Conservation (phyloP, 768 basidiomycete species). For the Lactarius sanguifluus region DNA sequence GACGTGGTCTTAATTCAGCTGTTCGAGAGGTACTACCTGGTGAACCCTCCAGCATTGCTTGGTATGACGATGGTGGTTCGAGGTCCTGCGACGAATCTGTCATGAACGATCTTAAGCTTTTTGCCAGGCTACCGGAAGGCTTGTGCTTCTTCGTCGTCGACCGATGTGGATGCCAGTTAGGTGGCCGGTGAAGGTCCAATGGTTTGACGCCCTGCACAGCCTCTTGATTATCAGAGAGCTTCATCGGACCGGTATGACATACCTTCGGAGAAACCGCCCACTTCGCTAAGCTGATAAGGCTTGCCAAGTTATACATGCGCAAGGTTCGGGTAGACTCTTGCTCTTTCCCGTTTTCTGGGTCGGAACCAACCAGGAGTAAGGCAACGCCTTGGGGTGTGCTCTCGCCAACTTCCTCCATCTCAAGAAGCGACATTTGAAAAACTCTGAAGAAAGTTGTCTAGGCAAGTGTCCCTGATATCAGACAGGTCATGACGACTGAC, state of each 20-base stretch:
- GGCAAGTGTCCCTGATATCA: neutral
- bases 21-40: neutral
- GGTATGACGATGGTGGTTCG: slow-evolving; percentile 29
- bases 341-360: slow-evolving; percentile 53
- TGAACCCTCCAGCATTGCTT: neutral
- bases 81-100: slow-evolving; percentile 41
- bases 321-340: slow-evolving; percentile 55
- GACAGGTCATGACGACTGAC: slow-evolving; percentile 42
- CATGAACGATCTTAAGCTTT: slow-evolving; percentile 61
- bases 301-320: slow-evolving; percentile 82
- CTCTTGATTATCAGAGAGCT: slow-evolving; percentile 1
- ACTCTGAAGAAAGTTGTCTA: slow-evolving; percentile 47
- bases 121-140: slow-evolving; percentile 57
- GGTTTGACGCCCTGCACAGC: slow-evolving; percentile 53
- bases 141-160: slow-evolving; percentile 49
- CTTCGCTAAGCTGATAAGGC: slow-evolving; percentile 70
- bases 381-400: slow-evolving; percentile 70
- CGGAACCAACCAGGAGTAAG: slow-evolving; percentile 69
- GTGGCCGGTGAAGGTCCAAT: slow-evolving; percentile 54
- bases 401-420: slow-evolving; percentile 57
- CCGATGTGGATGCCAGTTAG: slow-evolving; percentile 52
- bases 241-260: slow-evolving; percentile 16
- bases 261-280: slow-evolving; percentile 74
- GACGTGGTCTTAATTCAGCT: neutral
- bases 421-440: slow-evolving; percentile 74